Evolutionary conservation across 371 early-diverging fungal genomes (phyloP).

Genomic region (Lichtheimia corymbifera): DNA sequence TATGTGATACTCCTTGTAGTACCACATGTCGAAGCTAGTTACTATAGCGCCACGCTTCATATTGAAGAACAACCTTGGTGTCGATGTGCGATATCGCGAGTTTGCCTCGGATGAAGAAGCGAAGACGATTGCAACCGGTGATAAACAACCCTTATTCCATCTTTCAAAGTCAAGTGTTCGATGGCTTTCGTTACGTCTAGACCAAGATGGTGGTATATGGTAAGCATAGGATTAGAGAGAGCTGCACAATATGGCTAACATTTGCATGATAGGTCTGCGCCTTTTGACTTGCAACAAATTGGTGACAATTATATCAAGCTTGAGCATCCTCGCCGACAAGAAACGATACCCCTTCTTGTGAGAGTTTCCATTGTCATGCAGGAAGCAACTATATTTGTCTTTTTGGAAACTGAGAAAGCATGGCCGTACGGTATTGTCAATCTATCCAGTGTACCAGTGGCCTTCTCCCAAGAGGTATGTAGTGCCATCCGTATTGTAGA

Average conservation of each 20-base stretch:
- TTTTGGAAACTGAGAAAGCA: constrained; percentile 68
- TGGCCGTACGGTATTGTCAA: constrained; percentile 96
- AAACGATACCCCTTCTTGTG: constrained; percentile 64
- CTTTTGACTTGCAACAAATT: constrained; percentile 78
- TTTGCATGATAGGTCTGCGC: constrained; percentile 58
- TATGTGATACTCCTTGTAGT: constrained; percentile 24
- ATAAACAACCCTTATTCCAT: constrained; percentile 57
- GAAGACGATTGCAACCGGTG: constrained; percentile 33
- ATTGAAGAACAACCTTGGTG: constrained; percentile 71
- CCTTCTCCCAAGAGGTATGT: constrained; percentile 74
- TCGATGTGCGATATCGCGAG: constrained; percentile 63
- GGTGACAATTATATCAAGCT: constrained; percentile 84
- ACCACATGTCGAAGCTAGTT: constrained; percentile 69
- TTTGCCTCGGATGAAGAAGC: constrained; percentile 26
- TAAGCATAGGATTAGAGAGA: constrained; percentile 1
- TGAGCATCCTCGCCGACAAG: constrained; percentile 38
- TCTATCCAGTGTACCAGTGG: constrained; percentile 69
- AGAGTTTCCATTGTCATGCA: constrained; percentile 76
- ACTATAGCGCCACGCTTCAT: constrained; percentile 84
- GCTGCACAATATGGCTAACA: background rate
- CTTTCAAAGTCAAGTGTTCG: constrained; percentile 41
- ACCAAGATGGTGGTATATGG: constrained; percentile 57
- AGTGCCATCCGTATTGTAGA: background rate
- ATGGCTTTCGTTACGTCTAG: constrained; percentile 57
- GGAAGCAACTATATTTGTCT: constrained; percentile 86